Percentiles rank a stretch among this genome's conserved stretches.
These are phyloP conservation scores for Tympanopsis confertula DNA, from an alignment of 2,329 filamentous ascomycete species.

Conservation along the genomic window DNA sequence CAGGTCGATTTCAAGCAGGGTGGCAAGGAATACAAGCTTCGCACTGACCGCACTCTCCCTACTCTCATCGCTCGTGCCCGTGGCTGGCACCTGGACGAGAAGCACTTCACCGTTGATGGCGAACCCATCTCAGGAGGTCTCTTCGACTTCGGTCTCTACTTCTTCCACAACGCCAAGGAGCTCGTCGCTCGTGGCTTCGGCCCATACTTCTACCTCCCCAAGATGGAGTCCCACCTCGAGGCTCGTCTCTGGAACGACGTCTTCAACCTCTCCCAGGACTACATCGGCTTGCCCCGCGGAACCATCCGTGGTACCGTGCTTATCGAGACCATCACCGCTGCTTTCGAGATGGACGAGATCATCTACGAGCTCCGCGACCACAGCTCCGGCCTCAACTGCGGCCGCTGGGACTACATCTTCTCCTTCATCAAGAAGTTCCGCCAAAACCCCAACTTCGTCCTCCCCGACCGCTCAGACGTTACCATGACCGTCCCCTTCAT, in stretches of 20 bases:
- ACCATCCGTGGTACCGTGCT: conserved; percentile 91
- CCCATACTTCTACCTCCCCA: conserved; percentile 95
- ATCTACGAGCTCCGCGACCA: conserved; percentile 98
- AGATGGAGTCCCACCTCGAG: conserved; percentile 97
- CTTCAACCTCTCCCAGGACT: conserved; percentile 93
- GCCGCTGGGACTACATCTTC: conserved; percentile 99
- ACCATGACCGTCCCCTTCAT: conserved; percentile 99
- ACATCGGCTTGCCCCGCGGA: conserved; percentile 75
- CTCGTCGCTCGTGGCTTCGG: conserved; percentile 72
- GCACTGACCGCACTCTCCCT: conserved; percentile 72
- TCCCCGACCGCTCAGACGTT: conserved; percentile 80
- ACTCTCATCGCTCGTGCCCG: conserved; percentile 89
- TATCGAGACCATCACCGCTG: conserved; percentile 94
- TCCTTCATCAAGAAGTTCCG: conserved; percentile 99
- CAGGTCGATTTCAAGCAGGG: conserved; percentile 96
- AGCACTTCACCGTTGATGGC: conserved; percentile 90
- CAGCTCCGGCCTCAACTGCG: conserved; percentile 92
- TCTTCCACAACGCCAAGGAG: conserved; percentile 95
- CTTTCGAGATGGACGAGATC: conserved; percentile 99
- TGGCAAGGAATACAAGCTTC: conserved; percentile 92
- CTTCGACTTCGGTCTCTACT: conserved; percentile 97
- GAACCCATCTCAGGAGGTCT: conserved; percentile 85
- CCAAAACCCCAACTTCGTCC: conserved; percentile 81
- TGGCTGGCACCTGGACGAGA: conserved; percentile 97
- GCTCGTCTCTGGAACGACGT: conserved; percentile 95